These are phyloP conservation scores for Tubosaeta brunneosetosa DNA, from an alignment of 768 basidiomycete species.

Conservation along the genomic window DNA sequence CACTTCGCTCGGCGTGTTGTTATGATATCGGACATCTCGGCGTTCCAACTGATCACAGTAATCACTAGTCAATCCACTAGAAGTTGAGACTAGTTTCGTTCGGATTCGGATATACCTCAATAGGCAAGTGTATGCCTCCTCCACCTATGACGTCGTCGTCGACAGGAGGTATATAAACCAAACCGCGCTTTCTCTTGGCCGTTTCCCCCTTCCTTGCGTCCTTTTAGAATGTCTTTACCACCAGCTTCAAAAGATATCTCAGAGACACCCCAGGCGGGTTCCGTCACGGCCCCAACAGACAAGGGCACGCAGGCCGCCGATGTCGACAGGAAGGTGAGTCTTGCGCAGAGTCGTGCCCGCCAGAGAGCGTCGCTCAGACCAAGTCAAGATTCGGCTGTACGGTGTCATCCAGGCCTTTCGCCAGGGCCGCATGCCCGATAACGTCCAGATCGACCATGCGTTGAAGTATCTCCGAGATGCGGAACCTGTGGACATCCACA, in stretches of 20 bases:
- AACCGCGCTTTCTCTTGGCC: not conserved
- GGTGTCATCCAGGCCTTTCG: constrained; percentile 80
- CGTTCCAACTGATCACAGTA: no score
- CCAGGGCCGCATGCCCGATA: constrained; percentile 72
- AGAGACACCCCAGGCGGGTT: constrained; percentile 47
- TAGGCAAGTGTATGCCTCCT: constrained; percentile 4
- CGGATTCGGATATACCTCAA: constrained; percentile 2
- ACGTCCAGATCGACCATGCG: constrained; percentile 71
- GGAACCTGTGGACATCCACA: constrained; percentile 54
- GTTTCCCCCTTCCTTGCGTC: not conserved
- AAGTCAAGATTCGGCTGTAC: constrained; percentile 57
- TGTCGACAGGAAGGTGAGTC: constrained; percentile 66
- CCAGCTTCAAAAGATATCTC: constrained; percentile 58
- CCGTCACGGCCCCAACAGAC: constrained; percentile 66
- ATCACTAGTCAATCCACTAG: no score
- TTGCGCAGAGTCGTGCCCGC: not conserved
- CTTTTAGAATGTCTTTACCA: constrained; percentile 57
- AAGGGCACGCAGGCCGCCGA: constrained; percentile 61
- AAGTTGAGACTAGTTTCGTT: not conserved
- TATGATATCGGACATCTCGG: no score
- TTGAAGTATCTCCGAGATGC: constrained; percentile 61
- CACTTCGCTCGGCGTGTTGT: no score
- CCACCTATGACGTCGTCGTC: constrained; percentile 13
- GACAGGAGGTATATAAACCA: constrained; percentile 12
- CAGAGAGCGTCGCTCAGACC: not conserved